Evolutionary conservation across 331 rosid genomes (phyloP).

Genomic region (Malus hybrid): DNA sequence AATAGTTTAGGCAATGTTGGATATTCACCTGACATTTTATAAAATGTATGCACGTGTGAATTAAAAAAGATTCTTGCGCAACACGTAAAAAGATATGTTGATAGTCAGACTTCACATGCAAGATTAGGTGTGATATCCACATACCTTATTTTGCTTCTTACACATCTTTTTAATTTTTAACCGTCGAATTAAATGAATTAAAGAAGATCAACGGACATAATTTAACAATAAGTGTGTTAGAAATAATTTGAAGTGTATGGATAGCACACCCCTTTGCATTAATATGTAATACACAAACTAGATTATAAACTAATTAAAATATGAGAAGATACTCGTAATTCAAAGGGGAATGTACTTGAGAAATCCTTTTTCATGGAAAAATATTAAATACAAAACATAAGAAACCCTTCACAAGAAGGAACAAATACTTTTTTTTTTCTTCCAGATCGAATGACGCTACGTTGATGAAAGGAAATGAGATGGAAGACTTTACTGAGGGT

Average conservation of each 20-base stretch:
- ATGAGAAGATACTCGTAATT: background rate
- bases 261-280: no score
- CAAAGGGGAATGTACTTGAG: background rate
- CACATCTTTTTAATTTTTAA: no score
- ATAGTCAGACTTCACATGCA: no score
- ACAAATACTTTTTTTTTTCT: no score
- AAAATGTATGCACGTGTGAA: background rate
- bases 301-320: background rate
- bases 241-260: no score
- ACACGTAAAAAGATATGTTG: no score
- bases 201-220: no score
- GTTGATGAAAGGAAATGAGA: background rate
- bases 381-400: background rate
- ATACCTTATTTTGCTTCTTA: no score
- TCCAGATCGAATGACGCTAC: background rate
- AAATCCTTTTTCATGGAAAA: background rate
- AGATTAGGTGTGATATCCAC: no score
- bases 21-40: no score
- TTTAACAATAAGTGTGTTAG: slow-evolving; percentile 19
- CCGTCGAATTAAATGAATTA: no score
- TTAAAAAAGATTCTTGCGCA: no score
- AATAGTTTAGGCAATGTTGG: background rate
- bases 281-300: background rate
- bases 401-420: background rate
- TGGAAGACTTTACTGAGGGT: slow-evolving; percentile 47